Percentiles rank a stretch among this genome's conserved stretches.
Evolutionary conservation across 257 asterid species (phyloP).

Genomic region (Solanum dulcamara): DNA sequence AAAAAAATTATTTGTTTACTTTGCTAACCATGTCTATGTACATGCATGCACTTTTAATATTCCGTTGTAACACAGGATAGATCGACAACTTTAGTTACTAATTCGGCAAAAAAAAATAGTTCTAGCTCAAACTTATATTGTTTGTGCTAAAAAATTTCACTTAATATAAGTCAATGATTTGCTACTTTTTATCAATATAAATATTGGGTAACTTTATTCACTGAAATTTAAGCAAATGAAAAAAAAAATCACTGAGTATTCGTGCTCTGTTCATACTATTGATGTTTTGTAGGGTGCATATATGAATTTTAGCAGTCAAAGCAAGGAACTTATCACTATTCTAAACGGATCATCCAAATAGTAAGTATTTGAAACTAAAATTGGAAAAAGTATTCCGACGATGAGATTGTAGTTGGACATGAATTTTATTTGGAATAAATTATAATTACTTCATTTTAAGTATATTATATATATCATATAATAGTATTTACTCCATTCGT

Average conservation of each 20-base stretch:
- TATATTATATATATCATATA: too few species aligned
- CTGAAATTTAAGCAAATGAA: neutral
- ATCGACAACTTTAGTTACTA: neutral
- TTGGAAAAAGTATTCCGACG: too few species aligned
- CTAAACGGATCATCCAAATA: too few species aligned
- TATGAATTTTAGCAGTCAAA: too few species aligned
- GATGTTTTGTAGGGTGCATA: neutral
- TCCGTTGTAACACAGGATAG: neutral
- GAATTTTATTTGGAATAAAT: too few species aligned
- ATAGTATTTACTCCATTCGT: too few species aligned
- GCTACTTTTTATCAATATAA: neutral
- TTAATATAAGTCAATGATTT: neutral
- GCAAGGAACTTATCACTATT: too few species aligned
- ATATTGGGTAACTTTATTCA: accelerated
- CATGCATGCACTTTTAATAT: neutral
- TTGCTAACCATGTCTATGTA: neutral
- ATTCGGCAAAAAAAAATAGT: neutral
- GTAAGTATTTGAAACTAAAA: too few species aligned
- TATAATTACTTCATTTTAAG: too few species aligned
- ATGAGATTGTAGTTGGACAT: too few species aligned
- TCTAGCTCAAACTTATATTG: neutral
- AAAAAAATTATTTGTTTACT: neutral
- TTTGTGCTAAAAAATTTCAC: too few species aligned
- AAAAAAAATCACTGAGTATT: neutral
- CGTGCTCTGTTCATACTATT: neutral